phyloP scores from a whole-genome alignment of 805 yeast species.

The Zygoascus bituminiphila region DNA sequence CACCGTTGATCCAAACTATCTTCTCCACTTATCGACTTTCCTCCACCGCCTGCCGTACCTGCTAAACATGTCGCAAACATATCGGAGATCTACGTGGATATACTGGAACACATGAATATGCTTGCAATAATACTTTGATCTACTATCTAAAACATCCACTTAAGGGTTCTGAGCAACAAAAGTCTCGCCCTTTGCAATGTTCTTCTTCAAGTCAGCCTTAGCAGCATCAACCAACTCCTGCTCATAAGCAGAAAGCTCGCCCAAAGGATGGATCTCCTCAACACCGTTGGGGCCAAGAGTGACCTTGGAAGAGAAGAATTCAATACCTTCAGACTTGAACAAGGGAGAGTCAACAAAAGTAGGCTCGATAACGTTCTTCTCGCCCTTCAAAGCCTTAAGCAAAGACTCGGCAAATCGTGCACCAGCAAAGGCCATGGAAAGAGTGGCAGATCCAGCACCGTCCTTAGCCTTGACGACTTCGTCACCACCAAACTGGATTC shows the following conservation, averaged over 20 bases:
- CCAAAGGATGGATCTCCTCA: conserved; percentile 70
- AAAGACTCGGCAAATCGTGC: conserved; percentile 63
- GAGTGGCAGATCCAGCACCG: conserved; percentile 90
- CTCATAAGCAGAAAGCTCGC: conserved; percentile 68
- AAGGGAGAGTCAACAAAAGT: conserved; percentile 61
- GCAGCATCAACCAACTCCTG: conserved; percentile 73
- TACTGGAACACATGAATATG: background rate
- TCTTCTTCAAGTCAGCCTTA: conserved; percentile 78
- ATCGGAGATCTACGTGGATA: background rate
- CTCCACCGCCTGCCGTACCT: background rate
- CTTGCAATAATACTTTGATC: background rate
- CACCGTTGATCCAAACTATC: too few relatives aligned
- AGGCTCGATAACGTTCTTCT: conserved; percentile 46
- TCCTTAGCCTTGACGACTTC: conserved; percentile 90
- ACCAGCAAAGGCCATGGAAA: conserved; percentile 91
- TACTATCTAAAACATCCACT: background rate
- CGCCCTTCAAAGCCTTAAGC: conserved; percentile 34
- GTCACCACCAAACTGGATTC: conserved; percentile 95
- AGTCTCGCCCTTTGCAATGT: conserved; percentile 86
- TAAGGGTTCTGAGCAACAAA: conserved; percentile 48
- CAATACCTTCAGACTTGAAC: conserved; percentile 83
- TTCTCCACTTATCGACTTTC: background rate
- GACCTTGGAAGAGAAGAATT: conserved; percentile 92
- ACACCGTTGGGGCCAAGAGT: conserved; percentile 91
- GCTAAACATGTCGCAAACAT: background rate